Evolutionary conservation across 257 asterid genomes (phyloP), one percentile per base, ranked within the genome.

Genomic region (Parsonsia alboflavescens): DNA sequence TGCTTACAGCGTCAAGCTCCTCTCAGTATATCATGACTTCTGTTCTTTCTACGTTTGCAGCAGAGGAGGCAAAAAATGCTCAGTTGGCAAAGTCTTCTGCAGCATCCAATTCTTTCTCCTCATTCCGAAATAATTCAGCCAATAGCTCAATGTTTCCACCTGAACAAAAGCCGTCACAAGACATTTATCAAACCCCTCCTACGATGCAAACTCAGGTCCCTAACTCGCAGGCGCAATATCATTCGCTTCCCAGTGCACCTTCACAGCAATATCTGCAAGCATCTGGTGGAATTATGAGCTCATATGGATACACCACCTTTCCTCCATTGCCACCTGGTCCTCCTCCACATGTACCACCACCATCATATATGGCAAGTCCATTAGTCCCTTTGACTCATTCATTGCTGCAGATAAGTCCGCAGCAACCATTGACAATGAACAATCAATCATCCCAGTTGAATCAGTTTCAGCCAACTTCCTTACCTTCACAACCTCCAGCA

Each of bases 21-120:
- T 93, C 98, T 48, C 96, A 90, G 70, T 90, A 88, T 70, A 93
- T 93, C 77, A 91, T 93, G 96, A 70, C 90, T 7, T 89, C 97
- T 1, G 96, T 90, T 75, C 97, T 93, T 73, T 93, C 98, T 4
- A 74, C 94, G 36, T 93, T 89, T 81, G 98, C 96, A 49, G 98
- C 98, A 13, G 91, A 93, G 86, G 96, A 84, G 76, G 94, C 96
- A 45, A 88, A 91, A 82, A 83, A 77, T n/a, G 91, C 91, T 5
- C 90, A 92, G 56, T 84, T 89, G 50, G 76, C 88, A 53, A 82
- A 88, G 7, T 74, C 91, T 53, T 80, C 93, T 22, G 45, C 90
- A 22, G 24, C 87, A 46, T 70, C 91, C 53, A 70, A 86, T 70
- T 78, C 90, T 41, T 84, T 81, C 68, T 49, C 89, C 21, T 69